These are phyloP conservation scores for Kluyveromyces starmeri DNA, from an alignment of 805 yeast species.

Conservation along the genomic window DNA sequence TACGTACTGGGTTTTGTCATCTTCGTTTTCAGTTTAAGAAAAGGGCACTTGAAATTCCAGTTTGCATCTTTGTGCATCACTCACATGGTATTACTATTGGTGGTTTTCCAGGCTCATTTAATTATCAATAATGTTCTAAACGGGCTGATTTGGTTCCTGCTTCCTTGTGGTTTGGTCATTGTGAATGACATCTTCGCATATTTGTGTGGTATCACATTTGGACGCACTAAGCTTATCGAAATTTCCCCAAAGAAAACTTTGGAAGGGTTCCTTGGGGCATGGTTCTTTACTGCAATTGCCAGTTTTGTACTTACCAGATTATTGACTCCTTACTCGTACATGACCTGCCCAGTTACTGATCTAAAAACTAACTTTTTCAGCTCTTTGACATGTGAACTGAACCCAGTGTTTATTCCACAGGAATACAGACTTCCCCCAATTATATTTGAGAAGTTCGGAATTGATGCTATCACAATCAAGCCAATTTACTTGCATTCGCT, in stretches of 20 bases:
- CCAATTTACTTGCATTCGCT: conserved; percentile 90
- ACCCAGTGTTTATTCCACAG: conserved; percentile 84
- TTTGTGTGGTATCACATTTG: conserved; percentile 93
- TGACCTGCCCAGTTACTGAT: conserved; percentile 81
- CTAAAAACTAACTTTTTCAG: conserved; percentile 53
- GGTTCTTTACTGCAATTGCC: conserved; percentile 82
- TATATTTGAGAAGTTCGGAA: conserved; percentile 40
- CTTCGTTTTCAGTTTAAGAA: conserved; percentile 81
- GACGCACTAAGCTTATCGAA: conserved; percentile 82
- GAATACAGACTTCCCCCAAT: conserved; percentile 66
- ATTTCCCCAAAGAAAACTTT: conserved; percentile 96
- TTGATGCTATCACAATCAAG: conserved; percentile 50
- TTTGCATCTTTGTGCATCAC: conserved; percentile 90
- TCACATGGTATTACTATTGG: conserved; percentile 84
- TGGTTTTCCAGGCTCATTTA: conserved; percentile 89
- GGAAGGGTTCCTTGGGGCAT: conserved; percentile 96
- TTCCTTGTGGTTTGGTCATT: conserved; percentile 87
- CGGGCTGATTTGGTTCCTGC: conserved; percentile 89
- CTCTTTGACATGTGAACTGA: conserved; percentile 64
- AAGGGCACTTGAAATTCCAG: conserved; percentile 84
- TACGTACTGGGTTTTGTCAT: conserved; percentile 83
- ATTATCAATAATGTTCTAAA: conserved; percentile 81
- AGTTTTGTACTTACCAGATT: conserved; percentile 59
- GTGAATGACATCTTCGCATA: conserved; percentile 95
- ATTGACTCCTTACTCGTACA: conserved; percentile 56